Evolutionary conservation across 768 basidiomycete species (phyloP).

Genomic region (Russula emetica): DNA sequence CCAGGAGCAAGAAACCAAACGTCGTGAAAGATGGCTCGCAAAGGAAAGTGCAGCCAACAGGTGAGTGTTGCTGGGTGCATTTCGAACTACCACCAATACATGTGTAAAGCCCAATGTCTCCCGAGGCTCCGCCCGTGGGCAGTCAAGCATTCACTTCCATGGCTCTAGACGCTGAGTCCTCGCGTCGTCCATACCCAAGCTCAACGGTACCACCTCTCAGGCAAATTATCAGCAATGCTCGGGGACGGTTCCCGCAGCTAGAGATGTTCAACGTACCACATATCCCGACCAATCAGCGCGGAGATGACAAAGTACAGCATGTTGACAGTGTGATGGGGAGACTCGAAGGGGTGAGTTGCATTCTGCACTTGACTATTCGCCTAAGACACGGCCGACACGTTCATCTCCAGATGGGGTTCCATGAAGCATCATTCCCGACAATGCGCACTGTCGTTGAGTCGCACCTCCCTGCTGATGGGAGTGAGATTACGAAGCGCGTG

Average conservation of each 20-base stretch:
- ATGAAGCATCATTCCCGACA: slow-evolving; percentile 49
- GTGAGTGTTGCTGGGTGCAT: slow-evolving; percentile 1
- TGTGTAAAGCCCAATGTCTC: slow-evolving; percentile 18
- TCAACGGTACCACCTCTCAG: not conserved
- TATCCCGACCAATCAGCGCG: slow-evolving; percentile 33
- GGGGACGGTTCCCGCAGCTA: slow-evolving; percentile 55
- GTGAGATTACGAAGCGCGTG: slow-evolving; percentile 46
- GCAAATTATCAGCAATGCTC: slow-evolving; percentile 58
- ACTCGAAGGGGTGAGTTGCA: slow-evolving; percentile 57
- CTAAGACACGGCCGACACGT: slow-evolving; percentile 10
- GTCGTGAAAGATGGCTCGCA: slow-evolving; percentile 11
- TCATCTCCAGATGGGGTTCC: slow-evolving; percentile 62
- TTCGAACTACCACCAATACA: not conserved
- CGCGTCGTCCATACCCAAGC: slow-evolving; percentile 2
- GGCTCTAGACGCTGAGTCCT: not conserved
- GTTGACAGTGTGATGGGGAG: slow-evolving; percentile 21
- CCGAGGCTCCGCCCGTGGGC: not conserved
- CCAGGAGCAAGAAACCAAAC: slow-evolving; percentile 47
- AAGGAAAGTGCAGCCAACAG: slow-evolving; percentile 10
- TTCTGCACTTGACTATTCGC: slow-evolving; percentile 5
- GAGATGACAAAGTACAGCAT: slow-evolving; percentile 30
- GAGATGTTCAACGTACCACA: slow-evolving; percentile 60
- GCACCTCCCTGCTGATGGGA: slow-evolving; percentile 37
- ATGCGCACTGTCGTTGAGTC: slow-evolving; percentile 48
- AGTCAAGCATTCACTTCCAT: not conserved